Evolutionary conservation across 306 rosid species (phyloP).

Genomic region (Glycyrrhiza uralensis): DNA sequence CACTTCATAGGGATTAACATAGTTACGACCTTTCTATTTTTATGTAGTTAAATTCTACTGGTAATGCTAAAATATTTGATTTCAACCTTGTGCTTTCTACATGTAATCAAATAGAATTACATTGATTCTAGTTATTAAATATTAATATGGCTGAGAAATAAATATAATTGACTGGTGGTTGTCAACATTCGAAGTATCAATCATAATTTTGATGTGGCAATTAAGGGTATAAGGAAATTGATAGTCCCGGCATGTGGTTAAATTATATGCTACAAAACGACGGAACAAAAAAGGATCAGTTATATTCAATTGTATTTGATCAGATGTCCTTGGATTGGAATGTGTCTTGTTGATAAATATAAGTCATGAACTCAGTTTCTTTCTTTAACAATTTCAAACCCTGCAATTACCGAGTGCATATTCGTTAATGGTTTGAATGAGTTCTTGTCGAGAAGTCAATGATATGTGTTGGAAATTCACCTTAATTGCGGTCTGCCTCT

Average conservation of each 20-base stretch:
- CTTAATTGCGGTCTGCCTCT: too few species aligned
- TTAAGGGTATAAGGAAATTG: neutral
- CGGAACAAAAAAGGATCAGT: neutral
- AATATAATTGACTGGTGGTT: neutral
- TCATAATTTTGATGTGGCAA: neutral
- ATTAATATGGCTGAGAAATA: neutral
- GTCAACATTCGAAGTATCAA: neutral
- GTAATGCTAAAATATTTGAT: neutral
- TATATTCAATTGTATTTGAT: too few species aligned
- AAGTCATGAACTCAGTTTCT: neutral
- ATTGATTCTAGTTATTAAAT: neutral
- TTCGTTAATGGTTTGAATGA: neutral
- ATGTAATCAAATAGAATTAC: neutral
- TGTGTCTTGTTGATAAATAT: neutral
- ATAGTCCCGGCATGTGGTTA: neutral
- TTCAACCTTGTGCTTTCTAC: neutral
- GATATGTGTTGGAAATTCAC: neutral
- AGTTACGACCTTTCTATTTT: neutral
- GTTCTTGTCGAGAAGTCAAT: neutral
- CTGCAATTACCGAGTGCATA: neutral
- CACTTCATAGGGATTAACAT: neutral
- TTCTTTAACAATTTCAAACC: neutral
- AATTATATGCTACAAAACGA: neutral
- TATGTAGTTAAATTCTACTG: neutral
- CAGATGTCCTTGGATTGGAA: neutral